Base-by-base conservation (phyloP, 2,329 filamentous ascomycete genomes). In the Diaporthe destruens region DNA sequence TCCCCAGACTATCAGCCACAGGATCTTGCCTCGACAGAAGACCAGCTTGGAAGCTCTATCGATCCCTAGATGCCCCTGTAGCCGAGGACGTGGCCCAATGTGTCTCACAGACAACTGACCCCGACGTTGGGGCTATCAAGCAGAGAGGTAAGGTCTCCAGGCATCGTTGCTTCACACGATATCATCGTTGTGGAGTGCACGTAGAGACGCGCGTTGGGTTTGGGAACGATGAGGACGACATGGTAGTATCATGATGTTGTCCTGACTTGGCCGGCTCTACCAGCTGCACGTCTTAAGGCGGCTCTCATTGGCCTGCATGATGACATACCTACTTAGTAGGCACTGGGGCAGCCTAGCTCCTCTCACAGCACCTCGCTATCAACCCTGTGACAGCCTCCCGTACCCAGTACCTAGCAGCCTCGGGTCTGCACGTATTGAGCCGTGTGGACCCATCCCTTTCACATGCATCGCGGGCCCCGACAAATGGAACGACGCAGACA, bases 121-220 rank as follows among this genome's bases (percentile, higher is more conserved):
- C 86, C 86, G 76, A 74, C 86, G 78, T 86, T 88, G 86, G 87
- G 87, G 86, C 82, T 87, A 84, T 84, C 80, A 73, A 71, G 16
- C 32, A 69, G 25, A 72, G 53, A 25, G 39, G 56, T 16, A 25
- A 61, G 57, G n/a, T 54, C 63, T 73, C 69, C 63, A 56, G 47
- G 23, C 66, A 74, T 77, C 39, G 23, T 71, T 29, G 34, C 29
- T 66, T 20, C 20, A 49, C 47, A 44, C 32, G 34, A 16, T 66
- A 42, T 44, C 71, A 73, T 57, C 20, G 11, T 66, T 47, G 47
- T 53, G 47, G 14, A 18, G 29, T 39, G 42, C 54, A 57, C n/a
- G 32, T 25, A 12, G 12, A 55, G 69, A 67, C 59, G 63, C 57
- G 54, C 61, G 69, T 67, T 55, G 29, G 23, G 25, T 25, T 25